Evolutionary conservation across 345 rosid genomes (phyloP), one percentile per base, ranked within the genome.

Genomic region (Xanthoceras sorbifolium): DNA sequence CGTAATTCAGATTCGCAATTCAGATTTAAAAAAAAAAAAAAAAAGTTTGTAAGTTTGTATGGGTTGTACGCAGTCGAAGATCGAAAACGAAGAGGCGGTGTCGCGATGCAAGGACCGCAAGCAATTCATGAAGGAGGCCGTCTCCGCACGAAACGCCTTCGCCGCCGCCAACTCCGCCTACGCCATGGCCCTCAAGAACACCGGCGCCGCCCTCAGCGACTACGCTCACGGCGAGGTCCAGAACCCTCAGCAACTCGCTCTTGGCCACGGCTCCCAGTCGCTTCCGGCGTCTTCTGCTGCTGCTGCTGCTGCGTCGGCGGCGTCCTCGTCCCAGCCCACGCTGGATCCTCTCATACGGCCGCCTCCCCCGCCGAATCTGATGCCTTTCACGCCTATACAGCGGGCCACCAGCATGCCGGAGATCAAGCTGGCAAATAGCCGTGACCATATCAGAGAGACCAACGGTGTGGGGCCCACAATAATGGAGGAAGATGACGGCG

Each of bases 71-170:
- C 97, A 93, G 64, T 96, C 99, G 11, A 94, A 86, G 92, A 94
- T 96, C 89, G 97, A 96, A 87, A 92, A 92, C 76, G 99, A 96
- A 75, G 98, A 96, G 78, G 92, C 97, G 0, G 97, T 96, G 4
- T 6, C 81, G 14, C 91, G 99, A 9, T 96, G 99, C 86, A 93
- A 88, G 82, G 90, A 86, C 0, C 89, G 99, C 23, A 94, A 89
- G 81, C 82, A 62, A 38, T 50, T 77, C 77, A 91, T 96, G 97
- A 93, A 86, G 79, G 92, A 90, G 0, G 97, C 97, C 3, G 94
- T 94, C 42, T 70, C 85, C 0, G 74, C 81, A 17, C 93, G 99
- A 28, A 96, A 96, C 86, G 97, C 98, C 75, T 96, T 96, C 83
- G 97, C 99, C 72, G 97, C 99, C n/a, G 94, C 98, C 0, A 97